Conservation (phyloP, 2,329 filamentous ascomycete genomes). For the Claviceps cyperi region DNA sequence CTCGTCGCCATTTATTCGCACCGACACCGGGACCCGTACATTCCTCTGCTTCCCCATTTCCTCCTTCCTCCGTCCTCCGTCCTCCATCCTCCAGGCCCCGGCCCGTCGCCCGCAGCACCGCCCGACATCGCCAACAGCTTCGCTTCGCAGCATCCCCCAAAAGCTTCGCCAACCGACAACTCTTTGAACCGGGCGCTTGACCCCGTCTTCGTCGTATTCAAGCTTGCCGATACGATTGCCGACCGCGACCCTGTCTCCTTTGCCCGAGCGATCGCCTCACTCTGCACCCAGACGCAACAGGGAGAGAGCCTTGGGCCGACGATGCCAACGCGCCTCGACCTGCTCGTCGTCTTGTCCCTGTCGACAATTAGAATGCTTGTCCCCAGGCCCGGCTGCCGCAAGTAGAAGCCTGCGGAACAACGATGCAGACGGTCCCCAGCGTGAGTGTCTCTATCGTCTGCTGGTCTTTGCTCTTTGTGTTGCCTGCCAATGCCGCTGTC, state of each 20-base stretch:
- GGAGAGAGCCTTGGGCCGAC: slow-evolving; percentile 1
- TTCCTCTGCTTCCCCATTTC: background rate
- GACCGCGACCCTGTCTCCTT: background rate
- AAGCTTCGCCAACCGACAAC: no score
- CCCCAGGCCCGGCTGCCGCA: slow-evolving; percentile 21
- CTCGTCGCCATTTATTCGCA: background rate
- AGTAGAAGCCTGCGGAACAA: slow-evolving; percentile 25
- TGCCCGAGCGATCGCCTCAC: background rate
- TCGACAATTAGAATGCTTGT: slow-evolving; percentile 21
- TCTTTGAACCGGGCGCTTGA: no score
- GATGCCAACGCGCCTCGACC: slow-evolving; percentile 7
- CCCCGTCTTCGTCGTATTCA: no score
- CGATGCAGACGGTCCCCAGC: slow-evolving; percentile 40
- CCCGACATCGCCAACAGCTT: no score
- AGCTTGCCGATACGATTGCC: no score
- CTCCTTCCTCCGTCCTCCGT: no score
- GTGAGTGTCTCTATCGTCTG: slow-evolving; percentile 21
- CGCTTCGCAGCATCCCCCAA: no score
- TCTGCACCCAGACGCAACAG: background rate
- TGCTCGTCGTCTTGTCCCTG: slow-evolving; percentile 6
- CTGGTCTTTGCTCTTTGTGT: background rate
- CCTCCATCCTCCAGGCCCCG: no score
- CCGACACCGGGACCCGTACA: background rate
- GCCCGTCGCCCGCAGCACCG: no score
- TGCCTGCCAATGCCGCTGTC: background rate